Conservation (phyloP, 768 basidiomycete genomes). For the Rhodotorula toruloides region DNA sequence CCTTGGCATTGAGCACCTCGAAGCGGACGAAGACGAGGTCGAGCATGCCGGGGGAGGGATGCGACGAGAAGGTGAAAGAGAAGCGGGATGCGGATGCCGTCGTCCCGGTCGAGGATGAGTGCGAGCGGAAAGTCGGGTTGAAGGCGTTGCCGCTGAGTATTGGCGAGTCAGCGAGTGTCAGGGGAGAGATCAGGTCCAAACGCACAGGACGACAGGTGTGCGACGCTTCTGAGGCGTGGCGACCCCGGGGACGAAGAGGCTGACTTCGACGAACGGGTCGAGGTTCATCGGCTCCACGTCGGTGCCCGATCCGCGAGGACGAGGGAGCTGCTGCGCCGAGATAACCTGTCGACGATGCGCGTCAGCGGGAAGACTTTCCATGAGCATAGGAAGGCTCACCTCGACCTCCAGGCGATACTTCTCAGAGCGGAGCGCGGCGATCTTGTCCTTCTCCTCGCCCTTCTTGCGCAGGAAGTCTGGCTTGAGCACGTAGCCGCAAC, state of each 20-base stretch:
- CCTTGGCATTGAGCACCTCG: constrained; percentile 63
- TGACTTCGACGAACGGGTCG: constrained; percentile 74
- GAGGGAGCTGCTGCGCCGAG: constrained; percentile 83
- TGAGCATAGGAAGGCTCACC: constrained; percentile 47
- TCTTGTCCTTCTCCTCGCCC: constrained; percentile 53
- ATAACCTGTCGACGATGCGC: constrained; percentile 54
- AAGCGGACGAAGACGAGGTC: constrained; percentile 81
- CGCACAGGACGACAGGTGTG: constrained; percentile 34
- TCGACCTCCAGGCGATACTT: constrained; percentile 63
- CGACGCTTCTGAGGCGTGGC: constrained; percentile 17
- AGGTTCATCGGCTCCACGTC: constrained; percentile 47
- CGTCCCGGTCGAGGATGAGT: constrained; percentile 34
- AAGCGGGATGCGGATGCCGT: constrained; percentile 45
- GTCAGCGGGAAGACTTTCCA: not conserved
- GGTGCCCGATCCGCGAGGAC: constrained; percentile 46
- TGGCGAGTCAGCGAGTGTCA: not conserved
- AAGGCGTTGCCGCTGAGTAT: constrained; percentile 62
- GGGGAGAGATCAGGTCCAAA: not conserved
- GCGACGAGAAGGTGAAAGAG: constrained; percentile 65
- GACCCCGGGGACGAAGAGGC: constrained; percentile 53
- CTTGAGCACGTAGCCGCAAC: constrained; percentile 83
- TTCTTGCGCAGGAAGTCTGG: constrained; percentile 66
- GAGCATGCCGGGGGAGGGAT: constrained; percentile 56
- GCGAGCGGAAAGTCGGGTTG: constrained; percentile 81
- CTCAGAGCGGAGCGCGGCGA: constrained; percentile 55